Conservation (phyloP, 2,329 filamentous ascomycete species). For the Coniochaeta prunicola region DNA sequence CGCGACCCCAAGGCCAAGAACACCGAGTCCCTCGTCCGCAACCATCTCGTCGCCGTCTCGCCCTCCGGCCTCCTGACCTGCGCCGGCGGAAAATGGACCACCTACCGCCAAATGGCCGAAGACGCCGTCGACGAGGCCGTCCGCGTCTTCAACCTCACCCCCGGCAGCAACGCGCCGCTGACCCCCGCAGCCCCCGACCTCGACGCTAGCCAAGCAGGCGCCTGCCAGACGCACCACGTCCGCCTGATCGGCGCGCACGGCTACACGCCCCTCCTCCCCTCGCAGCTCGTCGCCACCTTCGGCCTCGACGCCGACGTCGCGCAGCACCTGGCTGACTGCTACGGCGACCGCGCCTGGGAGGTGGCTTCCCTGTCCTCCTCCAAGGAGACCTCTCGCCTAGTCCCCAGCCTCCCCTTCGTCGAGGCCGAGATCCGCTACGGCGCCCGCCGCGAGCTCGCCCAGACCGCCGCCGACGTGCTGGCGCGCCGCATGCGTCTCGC, state of each 20-base stretch:
- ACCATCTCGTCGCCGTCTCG: conserved; percentile 77
- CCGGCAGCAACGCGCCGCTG: conserved; percentile 47
- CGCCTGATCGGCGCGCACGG: conserved; percentile 78
- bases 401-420: conserved; percentile 61
- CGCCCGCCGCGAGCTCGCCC: conserved; percentile 64
- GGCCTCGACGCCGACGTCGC: conserved; percentile 60
- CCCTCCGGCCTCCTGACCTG: conserved; percentile 74
- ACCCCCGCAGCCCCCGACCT: conserved; percentile 58
- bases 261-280: conserved; percentile 73
- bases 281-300: conserved; percentile 68
- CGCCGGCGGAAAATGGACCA: conserved; percentile 88
- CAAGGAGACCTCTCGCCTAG: conserved; percentile 51
- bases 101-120: conserved; percentile 88
- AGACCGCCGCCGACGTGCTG: conserved; percentile 64
- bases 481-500: conserved; percentile 64
- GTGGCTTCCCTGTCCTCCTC: conserved; percentile 35
- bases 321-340: conserved; percentile 53
- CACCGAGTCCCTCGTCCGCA: conserved; percentile 80
- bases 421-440: conserved; percentile 69
- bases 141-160: conserved; percentile 55
- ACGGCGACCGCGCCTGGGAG: conserved; percentile 67
- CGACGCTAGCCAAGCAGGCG: conserved; percentile 36
- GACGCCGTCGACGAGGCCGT: conserved; percentile 80
- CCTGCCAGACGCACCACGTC: conserved; percentile 77
- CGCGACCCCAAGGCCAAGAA: conserved; percentile 80